A percentile compares a stretch with the other conserved stretches of the same genome.
Evolutionary conservation across 257 asterid species (phyloP).

Genomic region (Schizonepeta tenuifolia): DNA sequence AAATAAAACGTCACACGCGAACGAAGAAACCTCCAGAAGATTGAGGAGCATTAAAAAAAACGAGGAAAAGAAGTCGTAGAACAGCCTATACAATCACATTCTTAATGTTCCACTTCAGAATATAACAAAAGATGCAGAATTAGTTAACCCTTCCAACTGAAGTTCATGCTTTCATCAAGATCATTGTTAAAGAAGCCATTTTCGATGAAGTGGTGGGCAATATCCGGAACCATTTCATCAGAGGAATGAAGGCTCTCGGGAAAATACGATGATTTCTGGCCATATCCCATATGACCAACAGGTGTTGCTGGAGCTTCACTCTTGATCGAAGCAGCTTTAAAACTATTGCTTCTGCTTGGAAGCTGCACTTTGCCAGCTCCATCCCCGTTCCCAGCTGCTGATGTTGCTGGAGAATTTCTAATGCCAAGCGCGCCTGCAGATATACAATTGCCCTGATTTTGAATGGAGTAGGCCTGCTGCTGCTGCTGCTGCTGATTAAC

Average conservation of each 20-base stretch:
- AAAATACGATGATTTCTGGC: constrained; percentile 56
- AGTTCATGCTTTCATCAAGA: constrained; percentile 66
- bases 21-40: constrained; percentile 26
- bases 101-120: constrained; percentile 27
- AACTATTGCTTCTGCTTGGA: constrained; percentile 64
- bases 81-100: constrained; percentile 52
- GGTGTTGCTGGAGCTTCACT: constrained; percentile 48
- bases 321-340: constrained; percentile 51
- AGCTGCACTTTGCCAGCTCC: constrained; percentile 38
- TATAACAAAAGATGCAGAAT: background rate
- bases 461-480: constrained; percentile 42
- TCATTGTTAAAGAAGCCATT: constrained; percentile 67
- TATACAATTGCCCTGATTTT: constrained; percentile 41
- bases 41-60: background rate
- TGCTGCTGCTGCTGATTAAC: constrained; percentile 32
- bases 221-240: constrained; percentile 57
- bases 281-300: constrained; percentile 44
- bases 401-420: constrained; percentile 38
- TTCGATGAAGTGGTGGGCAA: constrained; percentile 59
- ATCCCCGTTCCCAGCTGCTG: constrained; percentile 40
- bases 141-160: constrained; percentile 63
- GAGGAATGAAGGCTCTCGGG: constrained; percentile 52
- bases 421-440: constrained; percentile 37
- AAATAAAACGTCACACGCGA: constrained; percentile 19
- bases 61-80: background rate